Evolutionary conservation across 2,329 filamentous ascomycete genomes (phyloP).

Genomic region (Cadophora malorum): DNA sequence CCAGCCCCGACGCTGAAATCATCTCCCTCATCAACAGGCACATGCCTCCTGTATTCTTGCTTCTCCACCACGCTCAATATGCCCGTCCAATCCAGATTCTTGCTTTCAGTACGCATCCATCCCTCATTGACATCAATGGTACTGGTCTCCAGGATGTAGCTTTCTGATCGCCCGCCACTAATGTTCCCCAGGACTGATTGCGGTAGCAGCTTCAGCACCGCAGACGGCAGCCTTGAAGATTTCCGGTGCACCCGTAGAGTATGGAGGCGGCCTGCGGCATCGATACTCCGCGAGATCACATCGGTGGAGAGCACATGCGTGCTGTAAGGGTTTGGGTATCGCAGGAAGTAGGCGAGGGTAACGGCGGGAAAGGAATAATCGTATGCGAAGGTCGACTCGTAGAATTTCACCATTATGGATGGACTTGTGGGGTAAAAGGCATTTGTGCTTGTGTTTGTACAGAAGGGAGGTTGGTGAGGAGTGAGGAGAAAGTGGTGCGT

Average conservation of each 20-base stretch:
- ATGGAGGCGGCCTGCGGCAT: slow-evolving; percentile 76
- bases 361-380: slow-evolving; percentile 84
- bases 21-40: slow-evolving; percentile 38
- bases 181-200: slow-evolving; percentile 58
- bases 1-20: slow-evolving; percentile 39
- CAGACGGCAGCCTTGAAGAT: slow-evolving; percentile 76
- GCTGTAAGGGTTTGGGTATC: slow-evolving; percentile 86
- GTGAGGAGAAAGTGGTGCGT: slow-evolving; percentile 20
- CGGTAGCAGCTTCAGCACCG: slow-evolving; percentile 78
- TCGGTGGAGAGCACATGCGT: slow-evolving; percentile 84
- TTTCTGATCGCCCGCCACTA: slow-evolving; percentile 69
- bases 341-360: slow-evolving; percentile 87
- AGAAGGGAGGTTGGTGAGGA: slow-evolving; percentile 19
- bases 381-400: slow-evolving; percentile 71
- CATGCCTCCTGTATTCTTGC: slow-evolving; percentile 64
- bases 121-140: slow-evolving; percentile 80
- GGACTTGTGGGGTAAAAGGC: slow-evolving; percentile 25
- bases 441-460: slow-evolving; percentile 29
- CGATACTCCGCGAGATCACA: slow-evolving; percentile 76
- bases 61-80: slow-evolving; percentile 80
- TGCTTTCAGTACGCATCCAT: slow-evolving; percentile 82
- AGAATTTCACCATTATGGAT: slow-evolving; percentile 47
- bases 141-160: slow-evolving; percentile 81
- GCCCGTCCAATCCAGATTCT: slow-evolving; percentile 82
- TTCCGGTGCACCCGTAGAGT: slow-evolving; percentile 84